phyloP scores from a whole-genome alignment of 345 rosid species.

The Pseudoturritis turrita region DNA sequence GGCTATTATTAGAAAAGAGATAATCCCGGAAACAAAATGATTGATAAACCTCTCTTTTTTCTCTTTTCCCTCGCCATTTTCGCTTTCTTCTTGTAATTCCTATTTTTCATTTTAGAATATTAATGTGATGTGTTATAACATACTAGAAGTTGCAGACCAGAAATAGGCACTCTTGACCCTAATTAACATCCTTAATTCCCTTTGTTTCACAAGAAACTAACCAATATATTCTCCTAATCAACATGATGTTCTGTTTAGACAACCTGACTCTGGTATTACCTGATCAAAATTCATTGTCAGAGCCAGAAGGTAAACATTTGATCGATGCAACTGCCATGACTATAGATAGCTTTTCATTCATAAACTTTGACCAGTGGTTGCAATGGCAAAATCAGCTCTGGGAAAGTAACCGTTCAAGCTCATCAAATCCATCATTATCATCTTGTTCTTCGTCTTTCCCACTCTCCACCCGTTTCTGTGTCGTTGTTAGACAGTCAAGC shows the following conservation, averaged over 20 bases:
- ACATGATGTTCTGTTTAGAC: not conserved
- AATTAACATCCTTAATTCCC: not conserved
- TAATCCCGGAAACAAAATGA: not conserved
- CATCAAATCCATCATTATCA: constrained; percentile 35
- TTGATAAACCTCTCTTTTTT: constrained; percentile 11
- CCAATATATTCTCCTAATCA: not conserved
- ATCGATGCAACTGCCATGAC: not conserved
- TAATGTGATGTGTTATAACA: not conserved
- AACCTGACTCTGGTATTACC: not conserved
- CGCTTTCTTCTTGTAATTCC: not conserved
- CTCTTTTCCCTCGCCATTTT: constrained; percentile 2
- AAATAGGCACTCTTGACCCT: not conserved
- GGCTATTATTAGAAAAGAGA: constrained; percentile 15
- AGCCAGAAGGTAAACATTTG: constrained; percentile 1
- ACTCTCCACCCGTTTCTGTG: not conserved
- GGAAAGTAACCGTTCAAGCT: constrained; percentile 40
- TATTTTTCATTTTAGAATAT: not conserved
- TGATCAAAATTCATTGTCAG: not conserved
- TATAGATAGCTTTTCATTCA: not conserved
- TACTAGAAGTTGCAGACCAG: not conserved
- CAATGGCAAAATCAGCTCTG: not conserved
- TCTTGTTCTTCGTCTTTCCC: not conserved
- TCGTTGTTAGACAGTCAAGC: constrained; percentile 15
- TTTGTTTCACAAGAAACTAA: not conserved
- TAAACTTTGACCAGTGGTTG: not conserved